Conservation (phyloP, 768 basidiomycete species). For the Podaxis carcinomalis region DNA sequence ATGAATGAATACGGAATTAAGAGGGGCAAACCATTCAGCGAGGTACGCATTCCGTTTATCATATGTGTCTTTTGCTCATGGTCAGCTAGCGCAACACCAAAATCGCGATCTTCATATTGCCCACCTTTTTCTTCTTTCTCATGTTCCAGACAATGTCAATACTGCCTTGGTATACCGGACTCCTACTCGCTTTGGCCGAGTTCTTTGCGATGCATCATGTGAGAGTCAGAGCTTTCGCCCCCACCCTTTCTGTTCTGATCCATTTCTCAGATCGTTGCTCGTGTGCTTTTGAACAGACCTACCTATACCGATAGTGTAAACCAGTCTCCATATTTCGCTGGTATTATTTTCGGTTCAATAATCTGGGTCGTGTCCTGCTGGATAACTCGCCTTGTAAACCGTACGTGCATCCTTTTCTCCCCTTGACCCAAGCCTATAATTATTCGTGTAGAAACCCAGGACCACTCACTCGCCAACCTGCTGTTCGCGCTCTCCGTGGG, state of each 20-base stretch:
- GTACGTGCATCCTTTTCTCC: constrained; percentile 34
- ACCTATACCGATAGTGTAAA: constrained; percentile 81
- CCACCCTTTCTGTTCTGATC: constrained; percentile 11
- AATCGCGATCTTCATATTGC: constrained; percentile 72
- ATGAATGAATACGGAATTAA: constrained; percentile 72
- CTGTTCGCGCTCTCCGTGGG: constrained; percentile 66
- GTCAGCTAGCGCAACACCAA: constrained; percentile 69
- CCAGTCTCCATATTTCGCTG: constrained; percentile 88
- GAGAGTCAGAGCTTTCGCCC: constrained; percentile 24
- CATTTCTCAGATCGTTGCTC: constrained; percentile 63
- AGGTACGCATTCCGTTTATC: constrained; percentile 35
- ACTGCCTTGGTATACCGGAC: constrained; percentile 86
- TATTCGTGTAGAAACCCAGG: constrained; percentile 58
- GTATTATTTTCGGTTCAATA: constrained; percentile 82
- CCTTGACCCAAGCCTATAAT: background rate
- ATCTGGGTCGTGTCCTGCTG: constrained; percentile 86
- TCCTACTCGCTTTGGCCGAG: constrained; percentile 78
- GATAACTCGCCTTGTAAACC: constrained; percentile 70
- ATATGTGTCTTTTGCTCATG: background rate
- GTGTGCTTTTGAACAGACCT: constrained; percentile 78
- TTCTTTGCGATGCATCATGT: constrained; percentile 96
- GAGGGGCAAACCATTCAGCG: constrained; percentile 63
- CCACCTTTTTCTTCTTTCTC: constrained; percentile 73
- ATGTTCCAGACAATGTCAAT: constrained; percentile 82
- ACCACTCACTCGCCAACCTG: constrained; percentile 73